Base-by-base conservation (phyloP, 148 eudicot species). In the Diospyros kaki region DNA sequence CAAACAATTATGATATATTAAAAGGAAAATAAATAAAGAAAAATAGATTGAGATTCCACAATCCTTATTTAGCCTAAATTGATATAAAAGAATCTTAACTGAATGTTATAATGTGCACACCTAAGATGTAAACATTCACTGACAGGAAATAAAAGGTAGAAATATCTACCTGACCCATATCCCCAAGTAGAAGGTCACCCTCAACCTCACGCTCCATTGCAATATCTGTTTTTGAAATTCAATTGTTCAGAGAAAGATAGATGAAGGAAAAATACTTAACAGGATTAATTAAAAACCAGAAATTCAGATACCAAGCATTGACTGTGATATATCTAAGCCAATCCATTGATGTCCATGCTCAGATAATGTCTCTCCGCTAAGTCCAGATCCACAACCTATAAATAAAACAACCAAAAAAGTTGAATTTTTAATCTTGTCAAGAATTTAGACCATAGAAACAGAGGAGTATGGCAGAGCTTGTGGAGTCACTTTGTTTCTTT, bases 341-440 rank as follows among this genome's bases (percentile, higher is more conserved):
- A 95, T 82, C 99, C 99, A 95, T 1, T 87, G 90, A 79, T 95
- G 99, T 65, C 94, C 98, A 76, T 83, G 78, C 78, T 91, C 97
- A 63, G 98, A 83, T 74, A 96, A 72, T 58, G 98, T 96, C 88
- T 96, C 99, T 42, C 98, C 98, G 78, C 98, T 93, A 62, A 96
- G 91, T 70, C 99, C 99, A 68, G 98, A 96, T 76, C 99, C 98
- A 77, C 99, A 96, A 48, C 98, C 99, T 93, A 72, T 52, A 64
- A 44, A 81, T 66, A 14, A 64, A 70, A 65, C 76, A 58, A 66
- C 71, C 6, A 4, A 41, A 5, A 52, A 73, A 68, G 9, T 59
- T 5, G 51, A 40, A 69, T 17, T 10, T 53, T 41, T 13, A 0
- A 39, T 8, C 54, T 58, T 38, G 48, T 53, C 12, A 68, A 68